phyloP scores from a whole-genome alignment of 805 yeast species.

The Pichia manshurica region DNA sequence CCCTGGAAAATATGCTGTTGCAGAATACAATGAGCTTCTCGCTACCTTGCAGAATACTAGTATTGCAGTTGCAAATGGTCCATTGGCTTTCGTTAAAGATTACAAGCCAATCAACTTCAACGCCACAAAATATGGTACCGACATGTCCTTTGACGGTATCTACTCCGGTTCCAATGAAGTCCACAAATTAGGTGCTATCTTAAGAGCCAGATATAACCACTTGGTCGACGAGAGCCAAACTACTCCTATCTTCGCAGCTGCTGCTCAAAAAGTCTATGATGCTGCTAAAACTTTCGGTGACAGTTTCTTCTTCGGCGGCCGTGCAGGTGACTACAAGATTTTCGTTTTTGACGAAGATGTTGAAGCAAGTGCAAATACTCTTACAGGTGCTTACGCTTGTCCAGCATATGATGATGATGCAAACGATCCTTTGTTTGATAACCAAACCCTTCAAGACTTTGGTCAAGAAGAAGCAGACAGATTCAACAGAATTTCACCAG shows the following conservation, averaged over 20 bases:
- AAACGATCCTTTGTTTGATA: neutral
- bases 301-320: neutral
- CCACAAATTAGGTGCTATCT: neutral
- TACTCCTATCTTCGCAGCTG: neutral
- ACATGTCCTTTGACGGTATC: neutral
- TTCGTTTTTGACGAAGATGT: neutral
- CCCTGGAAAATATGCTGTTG: conserved; percentile 38
- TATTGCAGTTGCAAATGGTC: conserved; percentile 35
- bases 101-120: conserved; percentile 28
- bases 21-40: conserved; percentile 18
- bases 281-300: neutral
- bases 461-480: neutral
- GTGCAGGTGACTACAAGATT: neutral
- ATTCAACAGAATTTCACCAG: neutral
- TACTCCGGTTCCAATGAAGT: neutral
- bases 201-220: neutral
- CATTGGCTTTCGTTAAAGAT: conserved; percentile 44
- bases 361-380: neutral
- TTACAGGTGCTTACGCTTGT: neutral
- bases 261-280: neutral
- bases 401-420: neutral
- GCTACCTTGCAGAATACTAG: conserved; percentile 31
- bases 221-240: neutral
- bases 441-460: neutral
- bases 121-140: neutral